A percentile compares a stretch with the other conserved stretches of the same genome.
Evolutionary conservation across 2,329 filamentous ascomycete genomes (phyloP).

Genomic region (Ascochyta viciae-villosae): DNA sequence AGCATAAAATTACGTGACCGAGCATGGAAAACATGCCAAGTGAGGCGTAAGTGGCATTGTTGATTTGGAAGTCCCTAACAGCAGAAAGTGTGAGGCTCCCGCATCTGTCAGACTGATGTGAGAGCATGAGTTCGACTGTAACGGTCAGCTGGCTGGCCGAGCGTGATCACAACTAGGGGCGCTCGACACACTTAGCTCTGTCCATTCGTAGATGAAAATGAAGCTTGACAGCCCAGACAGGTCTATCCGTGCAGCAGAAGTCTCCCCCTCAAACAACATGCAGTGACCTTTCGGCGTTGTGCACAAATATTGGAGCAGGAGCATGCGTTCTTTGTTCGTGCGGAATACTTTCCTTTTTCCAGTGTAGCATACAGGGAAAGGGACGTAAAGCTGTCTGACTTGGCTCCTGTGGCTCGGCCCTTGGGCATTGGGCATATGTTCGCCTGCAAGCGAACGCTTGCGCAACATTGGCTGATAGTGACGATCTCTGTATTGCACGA

Average conservation of each 20-base stretch:
- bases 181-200: not conserved
- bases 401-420: slow-evolving; percentile 13
- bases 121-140: not conserved
- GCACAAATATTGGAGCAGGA: not conserved
- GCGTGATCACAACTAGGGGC: not conserved
- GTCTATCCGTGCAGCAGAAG: not conserved
- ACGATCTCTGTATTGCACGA: not conserved
- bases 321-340: not conserved
- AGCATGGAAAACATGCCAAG: too few relatives aligned
- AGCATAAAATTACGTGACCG: too few relatives aligned
- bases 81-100: not conserved
- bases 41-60: not conserved
- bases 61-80: not conserved
- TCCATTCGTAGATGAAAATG: not conserved
- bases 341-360: not conserved
- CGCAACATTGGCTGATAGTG: not conserved
- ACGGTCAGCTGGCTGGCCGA: not conserved
- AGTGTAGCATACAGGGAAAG: not conserved
- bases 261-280: not conserved
- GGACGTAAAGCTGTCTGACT: not conserved
- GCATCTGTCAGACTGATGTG: not conserved
- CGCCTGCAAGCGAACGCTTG: slow-evolving; percentile 6
- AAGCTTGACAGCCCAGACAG: not conserved
- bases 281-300: not conserved
- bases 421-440: slow-evolving; percentile 26